phyloP scores from a whole-genome alignment of 164 flowering plant species.

The grape (Vitis vinifera) region ASM3070453v1 NC_081821.1:4493001-4493500 shows the following conservation, averaged over 20 bases:
- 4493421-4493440: too few relatives aligned
- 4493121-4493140: slow-evolving; percentile 73
- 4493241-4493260: background rate
- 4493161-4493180: slow-evolving; percentile 77
- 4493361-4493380: background rate
- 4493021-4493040: too few relatives aligned
- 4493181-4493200: slow-evolving; percentile 36
- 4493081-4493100: slow-evolving; percentile 35
- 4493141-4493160: slow-evolving; percentile 68
- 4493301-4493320: slow-evolving; percentile 60
- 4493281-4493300: slow-evolving; percentile 50
- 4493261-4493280: slow-evolving; percentile 48
- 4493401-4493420: too few relatives aligned
- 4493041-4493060: background rate
- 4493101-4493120: slow-evolving; percentile 33
- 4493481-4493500: too few relatives aligned
- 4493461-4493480: too few relatives aligned
- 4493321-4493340: slow-evolving; percentile 43
- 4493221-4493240: background rate
- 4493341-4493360: slow-evolving; percentile 67
- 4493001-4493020: background rate
- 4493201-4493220: background rate
- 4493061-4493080: background rate
- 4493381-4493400: too few relatives aligned
- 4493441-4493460: too few relatives aligned